Conservation (phyloP, 2,329 filamentous ascomycete genomes). For the Boeremia lycopersici region DNA sequence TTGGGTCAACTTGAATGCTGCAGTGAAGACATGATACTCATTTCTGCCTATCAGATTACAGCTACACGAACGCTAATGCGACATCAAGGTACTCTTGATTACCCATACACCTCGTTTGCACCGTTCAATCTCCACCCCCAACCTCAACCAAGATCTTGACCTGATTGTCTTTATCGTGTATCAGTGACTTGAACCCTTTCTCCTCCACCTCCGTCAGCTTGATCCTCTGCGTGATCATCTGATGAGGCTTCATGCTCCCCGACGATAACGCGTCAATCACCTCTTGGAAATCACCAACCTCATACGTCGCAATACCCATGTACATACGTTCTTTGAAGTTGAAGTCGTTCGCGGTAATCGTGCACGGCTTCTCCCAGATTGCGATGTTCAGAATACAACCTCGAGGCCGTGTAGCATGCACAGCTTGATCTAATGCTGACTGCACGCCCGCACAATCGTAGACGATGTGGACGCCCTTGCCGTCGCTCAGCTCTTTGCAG, state of each 20-base stretch:
- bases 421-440: constrained; percentile 55
- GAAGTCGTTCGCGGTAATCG: constrained; percentile 57
- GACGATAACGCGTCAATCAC: constrained; percentile 53
- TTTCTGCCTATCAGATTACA: background rate
- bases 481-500: constrained; percentile 52
- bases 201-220: constrained; percentile 54
- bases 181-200: constrained; percentile 54
- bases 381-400: constrained; percentile 62
- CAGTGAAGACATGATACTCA: background rate
- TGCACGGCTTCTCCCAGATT: constrained; percentile 61
- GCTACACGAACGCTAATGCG: constrained; percentile 2
- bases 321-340: constrained; percentile 61
- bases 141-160: constrained; percentile 56
- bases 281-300: constrained; percentile 57
- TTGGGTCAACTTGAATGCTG: background rate
- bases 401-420: constrained; percentile 56
- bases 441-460: constrained; percentile 63
- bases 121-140: constrained; percentile 29
- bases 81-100: constrained; percentile 14
- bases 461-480: constrained; percentile 56
- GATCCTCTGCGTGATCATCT: constrained; percentile 59
- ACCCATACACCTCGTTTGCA: background rate
- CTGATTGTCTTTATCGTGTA: constrained; percentile 57
- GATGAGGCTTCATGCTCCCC: constrained; percentile 51
- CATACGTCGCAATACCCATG: constrained; percentile 59